Evolutionary conservation across 441 rosid genomes (phyloP).

Genomic region (Adansonia grandidieri): DNA sequence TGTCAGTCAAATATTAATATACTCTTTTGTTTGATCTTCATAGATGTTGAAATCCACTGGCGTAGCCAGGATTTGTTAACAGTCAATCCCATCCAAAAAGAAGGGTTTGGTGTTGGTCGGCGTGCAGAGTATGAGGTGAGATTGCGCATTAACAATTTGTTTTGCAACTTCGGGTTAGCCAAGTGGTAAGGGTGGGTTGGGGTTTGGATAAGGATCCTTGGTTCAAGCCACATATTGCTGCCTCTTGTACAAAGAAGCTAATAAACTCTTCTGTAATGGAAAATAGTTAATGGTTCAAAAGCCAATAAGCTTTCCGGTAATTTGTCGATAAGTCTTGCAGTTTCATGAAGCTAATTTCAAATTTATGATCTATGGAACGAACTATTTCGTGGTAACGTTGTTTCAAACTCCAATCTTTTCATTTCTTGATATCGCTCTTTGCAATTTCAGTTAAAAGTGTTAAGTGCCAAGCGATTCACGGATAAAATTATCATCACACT

Average conservation of each 20-base stretch:
- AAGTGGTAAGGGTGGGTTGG: not conserved
- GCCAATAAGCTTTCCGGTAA: not conserved
- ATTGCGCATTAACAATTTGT: not conserved
- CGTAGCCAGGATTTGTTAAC: conserved; percentile 47
- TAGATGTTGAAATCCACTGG: conserved; percentile 81
- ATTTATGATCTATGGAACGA: not conserved
- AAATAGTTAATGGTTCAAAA: not conserved
- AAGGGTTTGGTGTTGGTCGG: conserved; percentile 70
- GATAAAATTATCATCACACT: conserved; percentile 69
- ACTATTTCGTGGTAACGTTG: not conserved
- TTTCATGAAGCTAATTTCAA: not conserved
- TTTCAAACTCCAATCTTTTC: not conserved
- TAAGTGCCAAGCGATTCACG: conserved; percentile 48
- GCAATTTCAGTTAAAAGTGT: conserved; percentile 55
- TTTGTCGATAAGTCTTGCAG: not conserved
- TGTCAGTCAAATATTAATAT: conserved; percentile 4
- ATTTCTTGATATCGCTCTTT: not conserved
- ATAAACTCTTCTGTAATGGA: not conserved
- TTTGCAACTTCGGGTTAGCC: not conserved
- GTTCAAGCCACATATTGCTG: not conserved
- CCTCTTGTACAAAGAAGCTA: not conserved
- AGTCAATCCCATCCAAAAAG: conserved; percentile 53
- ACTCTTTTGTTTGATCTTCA: conserved; percentile 26
- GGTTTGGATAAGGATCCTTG: not conserved
- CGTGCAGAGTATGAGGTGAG: conserved; percentile 68